Evolutionary conservation across 116 monocot genomes (phyloP).

Genomic region (Phalaenopsis hybrid): DNA sequence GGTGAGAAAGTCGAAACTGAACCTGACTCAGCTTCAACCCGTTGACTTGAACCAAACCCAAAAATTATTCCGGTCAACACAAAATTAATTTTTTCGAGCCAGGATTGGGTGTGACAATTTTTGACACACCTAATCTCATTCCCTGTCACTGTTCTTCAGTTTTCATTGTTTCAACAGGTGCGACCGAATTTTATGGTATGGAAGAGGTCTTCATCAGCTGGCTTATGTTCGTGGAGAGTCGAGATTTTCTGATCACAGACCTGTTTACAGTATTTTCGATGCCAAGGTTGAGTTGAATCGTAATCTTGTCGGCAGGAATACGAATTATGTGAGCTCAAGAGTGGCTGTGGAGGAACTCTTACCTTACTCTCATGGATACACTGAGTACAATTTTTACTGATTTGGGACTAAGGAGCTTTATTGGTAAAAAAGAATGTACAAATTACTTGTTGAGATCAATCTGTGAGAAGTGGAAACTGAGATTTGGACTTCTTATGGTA

Average conservation of each 20-base stretch:
- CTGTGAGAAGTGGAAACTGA: neutral
- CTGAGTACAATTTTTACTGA: conserved; percentile 40
- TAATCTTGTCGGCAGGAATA: conserved; percentile 22
- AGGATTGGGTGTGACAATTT: too few species aligned
- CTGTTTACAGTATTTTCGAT: conserved; percentile 56
- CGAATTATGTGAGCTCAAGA: conserved; percentile 33
- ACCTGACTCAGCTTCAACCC: too few species aligned
- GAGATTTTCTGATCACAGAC: conserved; percentile 63
- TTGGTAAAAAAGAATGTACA: conserved; percentile 6
- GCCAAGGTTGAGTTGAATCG: conserved; percentile 51
- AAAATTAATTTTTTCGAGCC: too few species aligned
- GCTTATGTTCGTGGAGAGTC: conserved; percentile 72
- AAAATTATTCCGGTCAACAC: too few species aligned
- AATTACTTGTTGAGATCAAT: conserved; percentile 3
- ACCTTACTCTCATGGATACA: conserved; percentile 41
- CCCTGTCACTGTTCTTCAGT: neutral
- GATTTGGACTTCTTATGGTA: neutral
- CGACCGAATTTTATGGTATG: conserved; percentile 75
- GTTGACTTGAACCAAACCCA: too few species aligned
- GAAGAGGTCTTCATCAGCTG: conserved; percentile 56
- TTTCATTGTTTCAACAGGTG: conserved; percentile 34
- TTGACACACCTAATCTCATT: too few species aligned
- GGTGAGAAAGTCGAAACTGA: too few species aligned
- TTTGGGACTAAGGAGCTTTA: neutral
- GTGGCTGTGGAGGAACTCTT: conserved; percentile 56